Conservation (phyloP, 768 basidiomycete species). For the Hypholoma sublateritium region DNA sequence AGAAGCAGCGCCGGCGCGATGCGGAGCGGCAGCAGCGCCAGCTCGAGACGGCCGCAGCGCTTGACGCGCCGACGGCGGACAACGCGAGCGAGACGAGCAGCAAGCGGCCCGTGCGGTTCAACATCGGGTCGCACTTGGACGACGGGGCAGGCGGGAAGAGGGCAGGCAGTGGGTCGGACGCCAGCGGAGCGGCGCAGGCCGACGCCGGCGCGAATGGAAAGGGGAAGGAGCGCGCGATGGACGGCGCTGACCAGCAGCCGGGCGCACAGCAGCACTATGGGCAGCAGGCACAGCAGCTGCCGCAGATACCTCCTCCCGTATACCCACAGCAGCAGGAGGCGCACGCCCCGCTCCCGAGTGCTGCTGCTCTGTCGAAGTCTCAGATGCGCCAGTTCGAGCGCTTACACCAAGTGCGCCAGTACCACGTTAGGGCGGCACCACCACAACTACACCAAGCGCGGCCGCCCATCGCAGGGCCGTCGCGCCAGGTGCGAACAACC, state of each 20-base stretch:
- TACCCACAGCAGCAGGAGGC: slow-evolving; percentile 4
- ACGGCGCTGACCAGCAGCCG: not conserved
- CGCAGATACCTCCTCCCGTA: slow-evolving; percentile 10
- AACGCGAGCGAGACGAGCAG: slow-evolving; percentile 3
- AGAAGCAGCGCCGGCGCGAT: slow-evolving; percentile 2
- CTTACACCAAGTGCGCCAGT: slow-evolving; percentile 16
- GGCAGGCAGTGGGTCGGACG: slow-evolving; percentile 34
- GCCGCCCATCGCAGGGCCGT: too few species aligned
- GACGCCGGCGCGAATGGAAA: slow-evolving; percentile 8
- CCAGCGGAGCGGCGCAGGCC: slow-evolving; percentile 18
- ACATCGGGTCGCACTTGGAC: slow-evolving; percentile 61
- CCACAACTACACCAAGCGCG: too few species aligned
- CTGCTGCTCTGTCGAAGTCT: slow-evolving; percentile 7
- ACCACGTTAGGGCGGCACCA: slow-evolving; percentile 2
- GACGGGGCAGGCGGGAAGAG: slow-evolving; percentile 37
- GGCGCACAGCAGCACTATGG: too few species aligned
- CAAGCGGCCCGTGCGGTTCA: slow-evolving; percentile 38
- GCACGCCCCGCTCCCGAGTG: not conserved
- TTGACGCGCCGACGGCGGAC: not conserved
- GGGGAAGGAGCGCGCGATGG: slow-evolving; percentile 17
- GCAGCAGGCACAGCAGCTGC: too few species aligned
- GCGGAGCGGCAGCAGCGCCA: too few species aligned
- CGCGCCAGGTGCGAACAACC: too few species aligned
- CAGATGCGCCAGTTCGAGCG: slow-evolving; percentile 18
- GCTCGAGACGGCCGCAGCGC: not conserved